phyloP scores from a whole-genome alignment of 2,329 filamentous ascomycete genomes.

The Epichloe scottii region DNA sequence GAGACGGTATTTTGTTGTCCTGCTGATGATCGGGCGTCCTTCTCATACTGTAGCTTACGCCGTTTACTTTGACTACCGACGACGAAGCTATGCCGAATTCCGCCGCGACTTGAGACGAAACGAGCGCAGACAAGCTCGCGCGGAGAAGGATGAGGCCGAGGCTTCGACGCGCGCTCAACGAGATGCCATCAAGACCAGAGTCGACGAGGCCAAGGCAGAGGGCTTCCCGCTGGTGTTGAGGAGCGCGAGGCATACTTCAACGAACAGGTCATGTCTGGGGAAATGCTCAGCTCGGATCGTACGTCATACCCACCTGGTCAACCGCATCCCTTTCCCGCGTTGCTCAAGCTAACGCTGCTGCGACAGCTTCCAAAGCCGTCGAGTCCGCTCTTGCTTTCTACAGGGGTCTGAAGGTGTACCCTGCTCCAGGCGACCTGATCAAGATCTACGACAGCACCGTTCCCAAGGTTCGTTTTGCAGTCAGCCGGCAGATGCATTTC shows the following conservation, averaged over 20 bases:
- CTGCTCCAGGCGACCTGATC: slow-evolving; percentile 83
- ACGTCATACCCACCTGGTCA: slow-evolving; percentile 13
- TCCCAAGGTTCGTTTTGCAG: slow-evolving; percentile 54
- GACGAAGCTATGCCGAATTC: slow-evolving; percentile 52
- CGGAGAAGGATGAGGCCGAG: slow-evolving; percentile 60
- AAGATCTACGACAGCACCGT: slow-evolving; percentile 98
- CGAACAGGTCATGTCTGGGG: slow-evolving; percentile 82
- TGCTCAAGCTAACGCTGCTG: background rate
- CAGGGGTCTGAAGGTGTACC: slow-evolving; percentile 97
- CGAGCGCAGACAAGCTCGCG: slow-evolving; percentile 59
- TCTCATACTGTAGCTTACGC: slow-evolving; percentile 39
- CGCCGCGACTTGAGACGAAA: slow-evolving; percentile 59
- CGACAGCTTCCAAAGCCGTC: slow-evolving; percentile 50
- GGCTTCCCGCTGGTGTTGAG: slow-evolving; percentile 80
- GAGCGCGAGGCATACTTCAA: slow-evolving; percentile 96
- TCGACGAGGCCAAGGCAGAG: slow-evolving; percentile 75
- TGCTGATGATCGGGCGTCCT: background rate
- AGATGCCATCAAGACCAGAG: slow-evolving; percentile 59
- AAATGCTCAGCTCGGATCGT: slow-evolving; percentile 74
- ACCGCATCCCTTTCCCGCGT: background rate
- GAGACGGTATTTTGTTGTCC: background rate
- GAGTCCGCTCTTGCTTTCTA: slow-evolving; percentile 94
- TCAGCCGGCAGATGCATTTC: background rate
- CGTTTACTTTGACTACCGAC: slow-evolving; percentile 56
- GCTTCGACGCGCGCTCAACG: slow-evolving; percentile 53